Evolutionary conservation across 164 flowering plant species (phyloP), one percentile per base, ranked within the genome.

Genomic region (Macadamia tetraphylla): DNA sequence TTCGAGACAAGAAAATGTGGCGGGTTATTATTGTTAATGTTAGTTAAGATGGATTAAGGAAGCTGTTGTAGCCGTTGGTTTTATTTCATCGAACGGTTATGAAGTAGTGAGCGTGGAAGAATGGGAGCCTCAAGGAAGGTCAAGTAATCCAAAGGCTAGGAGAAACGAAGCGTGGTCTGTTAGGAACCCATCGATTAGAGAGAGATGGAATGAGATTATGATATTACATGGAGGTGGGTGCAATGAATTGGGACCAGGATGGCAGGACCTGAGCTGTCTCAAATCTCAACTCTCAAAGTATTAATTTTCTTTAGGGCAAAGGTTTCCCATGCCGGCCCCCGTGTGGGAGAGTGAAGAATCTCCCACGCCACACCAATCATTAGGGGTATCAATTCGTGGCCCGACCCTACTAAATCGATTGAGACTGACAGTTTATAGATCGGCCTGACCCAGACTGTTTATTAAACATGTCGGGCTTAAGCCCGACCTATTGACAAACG

Each of bases 111-210:
- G 56, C 93, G 93, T 89, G 94, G 89, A 84, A 46, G 74, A 0
- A 11, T 44, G 1, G 48, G 67, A 73, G 84, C 90, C 91, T 81
- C 74, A 60, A 76, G 73, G 68, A 53, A 14, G 68, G 4, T 63
- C 60, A 63, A n/a, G 18, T 57, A 66, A 86, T 87, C 75, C 88
- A 83, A 87, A 81, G 89, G 86, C 35, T 15, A 5, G n/a, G 6
- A 29, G 44, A 49, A 1, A 23, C 52, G 78, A 42, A 80, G 30
- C 97, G 94, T 89, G 94, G 86, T 68, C 13, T 13, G 23, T 13
- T 32, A 0, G 1, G 0, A 52, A 12, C 67, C 80, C 80, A 81
- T 61, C 62, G 88, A 87, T 87, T 56, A 48, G 14, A 23, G 11
- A 8, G 13, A 23, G 64, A 83, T 82, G 81, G 67, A 72, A 79